Base-by-base conservation (phyloP, 805 yeast genomes). In the Starmera caribaea region DNA sequence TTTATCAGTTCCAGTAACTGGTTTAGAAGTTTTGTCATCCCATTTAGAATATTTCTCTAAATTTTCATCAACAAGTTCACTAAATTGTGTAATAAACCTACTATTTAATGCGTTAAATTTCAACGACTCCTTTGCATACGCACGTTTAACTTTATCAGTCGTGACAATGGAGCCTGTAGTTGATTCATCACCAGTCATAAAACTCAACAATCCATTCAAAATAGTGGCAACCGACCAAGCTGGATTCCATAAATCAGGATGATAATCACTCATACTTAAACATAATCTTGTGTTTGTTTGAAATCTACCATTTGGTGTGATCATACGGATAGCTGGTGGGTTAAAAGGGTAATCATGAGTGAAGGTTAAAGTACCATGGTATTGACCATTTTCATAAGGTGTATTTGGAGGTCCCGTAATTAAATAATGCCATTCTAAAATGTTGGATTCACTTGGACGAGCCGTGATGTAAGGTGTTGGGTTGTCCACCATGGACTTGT, bases 231-330 rank as follows among this genome's bases (percentile, higher is more conserved):
- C 96, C 35, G 88, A 78, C 97, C 97, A 89, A 7, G 95, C 87
- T 1, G 97, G 97, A 58, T 89, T 88, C 97, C 97, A 89, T 1
- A 82, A 66, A 58, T 88, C 92, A 3, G 96, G 96, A 51, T 89
- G 97, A 59, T 77, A 89, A 62, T 89, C 97, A 52, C 94, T 81
- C 81, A 89, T 88, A n/a, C 89, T 79, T 37, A 89, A 66, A 62
- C 97, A 89, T 24, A 89, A 68, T 37, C 96, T 66, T 4, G 87
- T 79, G 57, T 85, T 85, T 41, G 87, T 73, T 42, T 78, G 75
- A 57, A 89, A 89, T 38, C 96, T 68, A 4, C 96, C 97, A 50
- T 80, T 83, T 5, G 97, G 96, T 0, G 97, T 89, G 35, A 79
- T 65, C 84, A 89, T 87, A 41, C 84, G 70, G 39, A 89, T 89